phyloP scores from a whole-genome alignment of 768 basidiomycete species.

The Arthromyces matolae region DNA sequence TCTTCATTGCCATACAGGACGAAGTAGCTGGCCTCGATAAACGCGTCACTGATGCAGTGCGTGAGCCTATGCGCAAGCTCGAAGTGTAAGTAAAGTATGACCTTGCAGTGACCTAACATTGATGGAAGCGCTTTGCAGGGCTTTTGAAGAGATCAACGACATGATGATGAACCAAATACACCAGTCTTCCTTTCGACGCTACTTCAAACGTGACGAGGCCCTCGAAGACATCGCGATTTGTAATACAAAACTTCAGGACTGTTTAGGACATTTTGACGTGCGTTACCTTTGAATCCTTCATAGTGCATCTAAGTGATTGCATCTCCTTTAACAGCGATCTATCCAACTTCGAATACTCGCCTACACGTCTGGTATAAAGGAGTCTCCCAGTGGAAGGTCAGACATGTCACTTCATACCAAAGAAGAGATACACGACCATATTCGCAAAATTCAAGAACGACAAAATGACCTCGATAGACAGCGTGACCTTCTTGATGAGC shows the following conservation, averaged over 20 bases:
- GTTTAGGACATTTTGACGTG: conserved; percentile 53
- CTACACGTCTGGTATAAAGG: background rate
- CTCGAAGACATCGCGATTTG: conserved; percentile 47
- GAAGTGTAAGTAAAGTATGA: conserved; percentile 36
- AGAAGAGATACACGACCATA: conserved; percentile 12
- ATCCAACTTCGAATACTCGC: conserved; percentile 6
- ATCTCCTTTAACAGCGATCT: background rate
- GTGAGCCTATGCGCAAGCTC: conserved; percentile 46
- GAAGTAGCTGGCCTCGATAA: conserved; percentile 56
- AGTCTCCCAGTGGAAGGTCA: background rate
- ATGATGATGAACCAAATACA: conserved; percentile 57
- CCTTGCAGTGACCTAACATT: background rate
- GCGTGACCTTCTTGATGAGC: conserved; percentile 36
- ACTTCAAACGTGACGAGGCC: conserved; percentile 70
- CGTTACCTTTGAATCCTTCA: background rate
- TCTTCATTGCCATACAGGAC: conserved; percentile 54
- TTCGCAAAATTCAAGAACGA: conserved; percentile 14
- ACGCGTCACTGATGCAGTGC: conserved; percentile 42
- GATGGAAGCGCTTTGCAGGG: conserved; percentile 17
- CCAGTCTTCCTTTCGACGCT: conserved; percentile 70
- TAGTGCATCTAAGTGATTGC: background rate
- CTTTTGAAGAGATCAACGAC: conserved; percentile 39
- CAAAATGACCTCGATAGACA: conserved; percentile 40
- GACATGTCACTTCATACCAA: conserved; percentile 1
- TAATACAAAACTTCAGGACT: conserved; percentile 52